Base-by-base conservation (phyloP, 2,329 filamentous ascomycete species). In the Clathrospora elynae region DNA sequence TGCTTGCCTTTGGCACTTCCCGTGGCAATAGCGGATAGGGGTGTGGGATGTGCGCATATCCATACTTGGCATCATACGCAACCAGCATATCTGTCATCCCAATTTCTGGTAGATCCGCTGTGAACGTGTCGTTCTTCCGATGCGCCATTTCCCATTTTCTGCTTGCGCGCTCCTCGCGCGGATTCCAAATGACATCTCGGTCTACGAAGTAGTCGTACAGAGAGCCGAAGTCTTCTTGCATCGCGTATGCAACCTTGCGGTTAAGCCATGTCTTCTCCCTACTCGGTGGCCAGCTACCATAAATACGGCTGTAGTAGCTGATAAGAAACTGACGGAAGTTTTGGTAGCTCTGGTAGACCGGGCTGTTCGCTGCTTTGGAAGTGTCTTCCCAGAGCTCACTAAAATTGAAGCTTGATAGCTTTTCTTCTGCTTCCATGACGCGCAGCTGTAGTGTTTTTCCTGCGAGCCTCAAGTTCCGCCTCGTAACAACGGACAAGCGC, bases 141-240 rank as follows among this genome's bases (percentile, higher is more conserved):
- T 64, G 62, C 11, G 77, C 74, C 73, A 86, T 83, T 66, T 82
- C 79, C 81, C 83, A 86, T 59, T 85, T 86, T 26, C 82, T 78
- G 12, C 79, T 78, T 3, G 79, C 77, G 0, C 81, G 73, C 33
- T 80, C 80, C 58, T 86, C 83, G 0, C 78, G 78, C 13, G 77
- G 77, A 41, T 85, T 83, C 83, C 85, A 88, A 0, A 78, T 63
- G 4, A 87, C 77, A 32, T 86, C 81, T 4, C 83, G 78, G 62
- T 88, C 80, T 11, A 88, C 84, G 1, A 88, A 71, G 49, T 86
- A 87, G 57, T 88, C 84, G 56, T 88, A 88, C 2, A 88, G 70
- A 0, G 82, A 80, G 2, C 82, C 81, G 55, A 88, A 87, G 52
- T 88, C 85, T 20, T 73, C 74, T 51, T 86, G 82, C n/a, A 88